These are phyloP conservation scores for Theobroma cacao DNA, from an alignment of 345 rosid genomes.

Conservation along the genomic window DNA sequence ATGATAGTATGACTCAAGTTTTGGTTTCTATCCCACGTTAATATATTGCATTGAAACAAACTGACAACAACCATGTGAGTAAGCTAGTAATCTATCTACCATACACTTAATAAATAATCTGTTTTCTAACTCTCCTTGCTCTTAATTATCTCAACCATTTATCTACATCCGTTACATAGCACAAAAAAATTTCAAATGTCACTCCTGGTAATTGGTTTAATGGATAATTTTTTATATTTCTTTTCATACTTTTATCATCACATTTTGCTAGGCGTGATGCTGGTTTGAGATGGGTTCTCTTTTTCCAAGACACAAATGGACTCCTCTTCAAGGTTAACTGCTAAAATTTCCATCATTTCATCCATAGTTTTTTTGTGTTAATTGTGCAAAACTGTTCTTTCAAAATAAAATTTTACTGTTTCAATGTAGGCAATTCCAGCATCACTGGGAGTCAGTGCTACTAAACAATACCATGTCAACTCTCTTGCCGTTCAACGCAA, in stretches of 20 bases:
- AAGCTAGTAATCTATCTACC: background rate
- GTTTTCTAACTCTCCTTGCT: background rate
- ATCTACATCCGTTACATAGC: background rate
- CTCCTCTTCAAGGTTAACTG: slow-evolving; percentile 84
- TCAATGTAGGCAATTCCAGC: slow-evolving; percentile 84
- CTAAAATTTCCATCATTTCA: slow-evolving; percentile 3
- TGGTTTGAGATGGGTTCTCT: slow-evolving; percentile 84
- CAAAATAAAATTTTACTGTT: background rate
- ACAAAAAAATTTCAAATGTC: background rate
- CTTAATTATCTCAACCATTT: background rate
- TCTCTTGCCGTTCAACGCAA: slow-evolving; percentile 98
- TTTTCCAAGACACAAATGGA: slow-evolving; percentile 99
- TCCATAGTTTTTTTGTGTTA: background rate
- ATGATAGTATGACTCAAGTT: background rate
- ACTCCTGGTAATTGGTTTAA: background rate
- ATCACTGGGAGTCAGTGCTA: slow-evolving; percentile 86
- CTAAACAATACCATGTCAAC: slow-evolving; percentile 83
- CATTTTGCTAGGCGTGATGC: slow-evolving; percentile 54
- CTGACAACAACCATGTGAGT: background rate
- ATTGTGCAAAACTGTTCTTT: background rate
- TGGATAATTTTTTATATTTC: background rate
- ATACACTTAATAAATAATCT: background rate
- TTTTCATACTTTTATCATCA: background rate
- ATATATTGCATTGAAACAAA: background rate
- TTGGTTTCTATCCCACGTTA: background rate